These are phyloP conservation scores for Omphalotus olearius DNA, from an alignment of 1,284 basidiomycete species.

Conservation along the genomic window DNA sequence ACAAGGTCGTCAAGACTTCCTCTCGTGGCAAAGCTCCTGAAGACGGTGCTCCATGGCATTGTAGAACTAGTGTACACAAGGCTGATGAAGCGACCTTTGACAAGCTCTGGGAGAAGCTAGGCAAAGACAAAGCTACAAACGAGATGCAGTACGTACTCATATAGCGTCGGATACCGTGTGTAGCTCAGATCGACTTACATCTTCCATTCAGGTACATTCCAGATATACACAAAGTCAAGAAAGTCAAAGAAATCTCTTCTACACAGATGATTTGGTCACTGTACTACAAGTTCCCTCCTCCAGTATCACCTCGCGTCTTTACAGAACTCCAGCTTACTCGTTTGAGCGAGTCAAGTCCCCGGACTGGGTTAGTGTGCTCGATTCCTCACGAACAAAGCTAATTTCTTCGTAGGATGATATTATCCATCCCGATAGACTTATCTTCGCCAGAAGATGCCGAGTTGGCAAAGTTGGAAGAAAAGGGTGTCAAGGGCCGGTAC, in stretches of 20 bases:
- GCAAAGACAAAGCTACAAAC: constrained; percentile 58
- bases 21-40: constrained; percentile 43
- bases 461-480: constrained; percentile 57
- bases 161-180: neutral
- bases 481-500: constrained; percentile 66
- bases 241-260: constrained; percentile 58
- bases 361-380: constrained; percentile 45
- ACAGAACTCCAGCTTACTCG: constrained; percentile 65
- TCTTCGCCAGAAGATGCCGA: constrained; percentile 42
- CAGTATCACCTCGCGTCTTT: constrained; percentile 70
- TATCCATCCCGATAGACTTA: constrained; percentile 72
- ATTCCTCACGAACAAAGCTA: neutral
- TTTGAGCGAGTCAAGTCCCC: constrained; percentile 42
- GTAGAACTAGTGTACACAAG: constrained; percentile 62
- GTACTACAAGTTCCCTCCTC: constrained; percentile 66
- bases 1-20: constrained; percentile 53
- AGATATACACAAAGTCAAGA: constrained; percentile 57
- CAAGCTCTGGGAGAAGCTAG: constrained; percentile 65
- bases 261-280: constrained; percentile 67
- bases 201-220: constrained; percentile 50
- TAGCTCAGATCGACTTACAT: neutral
- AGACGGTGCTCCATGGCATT: constrained; percentile 62
- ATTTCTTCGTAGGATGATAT: constrained; percentile 44
- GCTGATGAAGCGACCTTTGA: constrained; percentile 63
- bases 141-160: constrained; percentile 57